A percentile compares a stretch with the other conserved stretches of the same genome.
These are phyloP conservation scores for Viridothelium virens DNA, from an alignment of 495 filamentous ascomycete species.

Conservation along the genomic window DNA sequence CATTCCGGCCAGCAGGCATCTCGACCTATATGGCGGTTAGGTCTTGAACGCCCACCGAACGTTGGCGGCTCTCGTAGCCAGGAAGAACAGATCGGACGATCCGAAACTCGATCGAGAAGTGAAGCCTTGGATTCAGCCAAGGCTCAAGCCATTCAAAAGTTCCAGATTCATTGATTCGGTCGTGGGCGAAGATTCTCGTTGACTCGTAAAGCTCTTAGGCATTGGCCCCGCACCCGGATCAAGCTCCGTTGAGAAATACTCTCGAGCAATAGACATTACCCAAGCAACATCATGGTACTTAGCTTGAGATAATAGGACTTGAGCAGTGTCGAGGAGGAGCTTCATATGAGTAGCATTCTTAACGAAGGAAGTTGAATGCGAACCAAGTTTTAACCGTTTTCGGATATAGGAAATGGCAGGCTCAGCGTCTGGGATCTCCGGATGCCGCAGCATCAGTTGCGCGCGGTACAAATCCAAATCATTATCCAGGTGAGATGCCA, in stretches of 20 bases:
- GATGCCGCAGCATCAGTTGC: constrained; percentile 4
- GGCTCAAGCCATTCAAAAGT: constrained; percentile 3
- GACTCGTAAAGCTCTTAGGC: neutral
- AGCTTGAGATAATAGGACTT: constrained; percentile 19
- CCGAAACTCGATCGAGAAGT: neutral
- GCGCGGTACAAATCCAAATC: constrained; percentile 2
- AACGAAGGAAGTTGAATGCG: neutral
- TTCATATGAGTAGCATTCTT: neutral
- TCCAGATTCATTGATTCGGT: constrained; percentile 13
- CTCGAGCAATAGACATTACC: constrained; percentile 6
- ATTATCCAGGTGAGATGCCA: neutral
- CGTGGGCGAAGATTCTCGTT: neutral
- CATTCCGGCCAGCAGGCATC: too few relatives aligned
- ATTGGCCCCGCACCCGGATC: neutral
- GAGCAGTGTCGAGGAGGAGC: constrained; percentile 22
- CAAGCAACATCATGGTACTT: constrained; percentile 19
- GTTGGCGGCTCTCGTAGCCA: too few relatives aligned
- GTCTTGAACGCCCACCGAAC: too few relatives aligned
- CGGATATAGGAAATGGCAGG: constrained; percentile 20
- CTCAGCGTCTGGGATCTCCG: constrained; percentile 8
- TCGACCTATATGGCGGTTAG: too few relatives aligned
- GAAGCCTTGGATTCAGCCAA: neutral
- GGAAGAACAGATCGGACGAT: too few relatives aligned
- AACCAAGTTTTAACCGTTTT: neutral
- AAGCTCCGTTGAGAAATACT: neutral